Evolutionary conservation across 208 protist species (phyloP).

Genomic region (Wallacemonas sp.): DNA sequence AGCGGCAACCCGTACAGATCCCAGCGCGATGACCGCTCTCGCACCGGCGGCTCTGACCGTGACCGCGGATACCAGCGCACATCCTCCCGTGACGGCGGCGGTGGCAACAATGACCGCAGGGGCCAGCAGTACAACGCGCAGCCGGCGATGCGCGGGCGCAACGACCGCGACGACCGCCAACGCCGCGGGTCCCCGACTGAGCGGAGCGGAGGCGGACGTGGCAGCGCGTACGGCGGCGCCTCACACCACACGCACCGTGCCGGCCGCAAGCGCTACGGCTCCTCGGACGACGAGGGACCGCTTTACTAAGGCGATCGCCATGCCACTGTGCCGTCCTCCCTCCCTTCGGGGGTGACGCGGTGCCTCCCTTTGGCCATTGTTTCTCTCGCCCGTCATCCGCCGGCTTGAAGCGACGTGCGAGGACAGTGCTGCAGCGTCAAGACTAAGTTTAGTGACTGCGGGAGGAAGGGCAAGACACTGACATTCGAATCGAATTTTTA

Average conservation of each 20-base stretch:
- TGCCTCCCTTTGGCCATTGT: too few species aligned
- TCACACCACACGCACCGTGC: constrained; percentile 1
- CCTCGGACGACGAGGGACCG: constrained; percentile 10
- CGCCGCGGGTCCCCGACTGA: not conserved
- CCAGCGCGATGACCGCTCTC: not conserved
- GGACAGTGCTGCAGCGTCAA: too few species aligned
- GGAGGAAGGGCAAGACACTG: too few species aligned
- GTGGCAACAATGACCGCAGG: too few species aligned
- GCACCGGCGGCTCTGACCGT: not conserved
- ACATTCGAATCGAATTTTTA: too few species aligned
- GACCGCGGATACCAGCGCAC: not conserved
- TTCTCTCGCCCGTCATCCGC: too few species aligned
- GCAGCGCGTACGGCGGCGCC: not conserved
- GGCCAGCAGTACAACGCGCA: too few species aligned
- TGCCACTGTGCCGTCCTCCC: not conserved
- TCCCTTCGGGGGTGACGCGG: not conserved
- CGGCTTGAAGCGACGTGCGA: too few species aligned
- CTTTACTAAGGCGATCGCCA: not conserved
- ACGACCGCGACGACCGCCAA: not conserved
- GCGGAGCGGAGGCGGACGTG: too few species aligned
- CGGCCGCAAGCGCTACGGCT: constrained; percentile 7
- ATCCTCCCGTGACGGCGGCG: not conserved
- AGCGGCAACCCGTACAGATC: not conserved
- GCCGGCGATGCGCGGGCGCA: too few species aligned
- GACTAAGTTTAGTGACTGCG: too few species aligned